Evolutionary conservation across 306 rosid genomes (phyloP), one percentile per base, ranked within the genome.

Genomic region (Vicia faba): DNA sequence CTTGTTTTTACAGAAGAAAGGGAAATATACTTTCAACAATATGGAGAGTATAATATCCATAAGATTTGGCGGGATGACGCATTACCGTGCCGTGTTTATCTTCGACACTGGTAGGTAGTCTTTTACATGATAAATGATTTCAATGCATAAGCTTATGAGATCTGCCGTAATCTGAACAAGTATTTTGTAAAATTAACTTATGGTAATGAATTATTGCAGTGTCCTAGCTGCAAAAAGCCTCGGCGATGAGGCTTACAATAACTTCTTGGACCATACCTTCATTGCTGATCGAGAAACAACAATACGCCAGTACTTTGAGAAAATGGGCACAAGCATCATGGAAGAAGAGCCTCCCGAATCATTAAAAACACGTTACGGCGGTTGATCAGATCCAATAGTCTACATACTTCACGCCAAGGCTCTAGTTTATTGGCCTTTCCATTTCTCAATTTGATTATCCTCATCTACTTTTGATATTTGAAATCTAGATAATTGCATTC

Each of bases 51-150:
- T 67, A 71, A 75, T 68, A 76, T 78, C 38, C 82, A 87, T 64
- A 83, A 88, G 78, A 89, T 92, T 53, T 92, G 96, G 96, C 81
- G 86, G 23, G 93, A 92, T 79, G 96, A 89, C 78, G 83, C 62
- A 71, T 79, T 89, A 61, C 96, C 96, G 33, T 92, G 98, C 77
- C 96, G 98, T 51, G 84, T 86, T 61, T 89, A 92, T 84, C 93
- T 89, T 81, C 87, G 96, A 33, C 96, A 92, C 79, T 92, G 96
- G 97, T 86, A 28, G 44, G 86, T 79, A 39, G 58, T 56, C 14
- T 56, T 8, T 56, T 25, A 26, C 8, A 36, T n/a, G 51, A 29
- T 28, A 11, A 51, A 38, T 31, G 11, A 10, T 50, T 66, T 7
- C 11, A 54, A 23, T 54, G 23, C 28, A 68, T n/a, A 18, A 44